Percentiles rank a stretch among this genome's conserved stretches.
Conservation (phyloP, 2,329 filamentous ascomycete species). For the Ascomycota sp. region DNA sequence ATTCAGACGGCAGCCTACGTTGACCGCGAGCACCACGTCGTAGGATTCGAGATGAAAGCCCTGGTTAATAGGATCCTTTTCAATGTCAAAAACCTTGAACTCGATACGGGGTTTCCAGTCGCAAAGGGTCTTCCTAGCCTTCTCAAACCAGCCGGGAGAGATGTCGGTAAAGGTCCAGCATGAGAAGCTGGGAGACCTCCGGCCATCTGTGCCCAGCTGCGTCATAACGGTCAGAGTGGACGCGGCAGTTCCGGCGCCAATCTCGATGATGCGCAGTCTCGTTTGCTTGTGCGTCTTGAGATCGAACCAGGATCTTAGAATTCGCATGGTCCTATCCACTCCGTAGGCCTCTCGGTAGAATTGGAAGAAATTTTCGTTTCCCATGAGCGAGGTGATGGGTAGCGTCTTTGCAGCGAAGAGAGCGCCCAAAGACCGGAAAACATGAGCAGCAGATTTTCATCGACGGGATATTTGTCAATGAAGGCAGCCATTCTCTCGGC, state of each 20-base stretch:
- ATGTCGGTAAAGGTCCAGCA: background rate
- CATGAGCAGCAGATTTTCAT: slow-evolving; percentile 1
- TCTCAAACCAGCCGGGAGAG: background rate
- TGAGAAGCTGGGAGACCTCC: background rate
- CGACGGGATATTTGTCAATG: slow-evolving; percentile 1
- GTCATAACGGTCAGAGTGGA: background rate
- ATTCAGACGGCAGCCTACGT: background rate
- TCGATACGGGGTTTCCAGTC: background rate
- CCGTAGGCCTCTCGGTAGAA: background rate
- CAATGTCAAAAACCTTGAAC: background rate
- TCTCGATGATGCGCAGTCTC: background rate
- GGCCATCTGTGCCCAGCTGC: background rate
- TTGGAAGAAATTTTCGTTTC: background rate
- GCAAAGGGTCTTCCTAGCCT: background rate
- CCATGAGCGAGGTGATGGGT: slow-evolving; percentile 1
- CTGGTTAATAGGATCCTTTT: background rate
- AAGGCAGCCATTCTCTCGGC: background rate
- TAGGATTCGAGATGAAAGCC: background rate
- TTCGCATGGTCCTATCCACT: background rate
- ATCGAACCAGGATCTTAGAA: background rate
- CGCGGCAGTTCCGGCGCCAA: background rate
- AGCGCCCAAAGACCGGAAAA: background rate
- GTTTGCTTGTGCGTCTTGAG: background rate
- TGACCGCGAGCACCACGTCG: background rate
- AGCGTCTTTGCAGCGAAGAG: background rate